Evolutionary conservation across 2,329 filamentous ascomycete species (phyloP), one percentile per base, ranked within the genome.

Genomic region (Curvularia lunata): DNA sequence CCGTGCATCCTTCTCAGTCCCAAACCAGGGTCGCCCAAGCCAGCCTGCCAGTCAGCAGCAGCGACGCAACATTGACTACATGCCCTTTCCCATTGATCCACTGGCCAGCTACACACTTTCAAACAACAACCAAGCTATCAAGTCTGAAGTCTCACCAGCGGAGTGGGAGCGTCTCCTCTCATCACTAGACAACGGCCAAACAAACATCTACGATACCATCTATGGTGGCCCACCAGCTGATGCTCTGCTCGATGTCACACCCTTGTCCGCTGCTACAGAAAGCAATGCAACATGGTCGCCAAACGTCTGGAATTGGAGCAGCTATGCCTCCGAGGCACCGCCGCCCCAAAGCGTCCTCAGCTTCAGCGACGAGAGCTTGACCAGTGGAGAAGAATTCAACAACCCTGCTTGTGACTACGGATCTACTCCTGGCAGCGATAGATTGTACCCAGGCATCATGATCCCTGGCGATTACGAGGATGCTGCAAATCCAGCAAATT

Each of bases 151-250:
- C 12, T 87, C 87, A 0, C 79, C 87, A 8, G 82, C 86, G 0
- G 91, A 95, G 67, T 96, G 92, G 92, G 92, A 96, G 74, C 86
- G 88, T 1, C 82, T 96, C 0, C 83, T 96, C 1, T 88, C 89
- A 4, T 89, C 88, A 21, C 87, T 96, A 74, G 92, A 96, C 67
- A 88, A 88, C 34, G 91, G 91, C 0, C 85, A 89, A 63, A 86
- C 88, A 52, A 96, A 94, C 70, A 89, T 96, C n/a, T 95, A 91
- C 75, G 89, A 92, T 70, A 88, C 88, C 40, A 91, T 92, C 54
- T 92, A 92, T 65, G 90, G 90, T 37, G 89, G 89, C 0, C 83
- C 84, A 9, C 82, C 81, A 7, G 76, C 74, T 0, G 76, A 77
- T 40, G 74, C 74, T 5, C 72, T 77, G 10, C 59, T 75, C 30